Evolutionary conservation across 2,329 filamentous ascomycete species (phyloP), one percentile per base, ranked within the genome.

Genomic region (Sporothrix mexicana): DNA sequence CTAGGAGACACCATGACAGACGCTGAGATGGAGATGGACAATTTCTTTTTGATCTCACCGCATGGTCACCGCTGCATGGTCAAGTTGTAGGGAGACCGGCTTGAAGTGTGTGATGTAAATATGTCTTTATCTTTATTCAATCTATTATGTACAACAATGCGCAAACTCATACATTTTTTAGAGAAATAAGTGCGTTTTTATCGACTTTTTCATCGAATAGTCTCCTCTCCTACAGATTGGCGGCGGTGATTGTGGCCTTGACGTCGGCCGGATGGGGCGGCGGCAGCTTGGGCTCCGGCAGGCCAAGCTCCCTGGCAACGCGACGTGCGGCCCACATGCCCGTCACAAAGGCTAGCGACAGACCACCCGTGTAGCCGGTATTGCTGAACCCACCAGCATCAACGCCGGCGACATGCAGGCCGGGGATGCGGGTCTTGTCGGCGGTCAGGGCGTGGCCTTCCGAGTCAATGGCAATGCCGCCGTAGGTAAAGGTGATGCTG

Each of bases 321-420:
- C 20, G 41, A 5, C 61, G 61, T 4, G 61, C 55, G 2, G 66
- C 66, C 66, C 66, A 68, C 23, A 53, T 1, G 2, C 66, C 66
- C 7, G 66, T 68, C 2, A 68, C 66, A 36, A 68, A 68, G 47
- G 66, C 66, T 47, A 68, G 30, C 15, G 49, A 51, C 5, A 68
- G 47, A 55, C 66, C 66, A 8, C 45, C 66, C 1, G 45, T 41
- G 66, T 68, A 68, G 2, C 66, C 45, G 15, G 45, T 53, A 47
- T 68, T 68, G 49, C 66, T 68, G 17, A 68, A 68, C 1, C 66
- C 66, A n/a, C 66, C 66, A 13, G 66, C 66, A 45, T 68, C 66
- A 23, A 68, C 49, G n/a, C 66, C 66, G 15, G 66, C 23, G 13
- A 68, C 30, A 15, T 47, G 49, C 45, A 68, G n/a, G 23, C 49